Base-by-base conservation (phyloP, 257 asterid genomes). In the Gentiana macrophylla region DNA sequence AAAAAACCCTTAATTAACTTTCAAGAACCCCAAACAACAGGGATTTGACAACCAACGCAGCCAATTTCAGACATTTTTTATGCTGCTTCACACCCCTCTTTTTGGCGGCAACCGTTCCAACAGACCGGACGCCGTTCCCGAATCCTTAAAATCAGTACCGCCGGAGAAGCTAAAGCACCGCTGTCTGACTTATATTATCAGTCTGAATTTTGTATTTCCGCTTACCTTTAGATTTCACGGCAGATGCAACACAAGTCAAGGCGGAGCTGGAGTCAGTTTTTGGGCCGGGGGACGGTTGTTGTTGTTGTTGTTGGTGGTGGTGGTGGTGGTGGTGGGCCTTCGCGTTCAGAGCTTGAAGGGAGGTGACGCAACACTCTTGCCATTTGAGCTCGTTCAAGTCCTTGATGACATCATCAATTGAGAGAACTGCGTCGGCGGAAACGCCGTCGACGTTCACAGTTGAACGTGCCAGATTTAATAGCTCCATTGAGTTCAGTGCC, bases 301-400 rank as follows among this genome's bases (percentile, higher is more conserved):
- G 24, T 48, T 33, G 47, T 8, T 8, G 15, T 36, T 24, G 44
- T 36, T 32, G 61, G 32, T 38, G 57, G 57, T 46, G 66, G 58
- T 37, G 52, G n/a, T n/a, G n/a, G 24, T 24, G 24, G 1, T 41
- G 10, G 2, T 41, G 9, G 63, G 50, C 59, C 10, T 48, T 71
- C 52, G 62, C 64, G 68, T 80, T 70, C 35, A 55, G 66, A 52
- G 70, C 75, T 66, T 65, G 66, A 54, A 85, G 65, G 54, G 94
- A 85, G 65, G 89, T 79, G 68, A 74, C 69, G 65, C 83, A 80
- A 67, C 94, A 85, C 69, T 83, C 94, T 1, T 79, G 68, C 97
- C 97, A 85, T 45, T 77, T 60, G 61, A 83, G 83, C 53, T 11
- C 59, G 49, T 75, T 76, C 58, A 88, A 77, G 67, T 81, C 84